These are phyloP conservation scores for Discostella stelligeroides DNA, from an alignment of 108 stramenopile genomes.

Conservation along the genomic window DNA sequence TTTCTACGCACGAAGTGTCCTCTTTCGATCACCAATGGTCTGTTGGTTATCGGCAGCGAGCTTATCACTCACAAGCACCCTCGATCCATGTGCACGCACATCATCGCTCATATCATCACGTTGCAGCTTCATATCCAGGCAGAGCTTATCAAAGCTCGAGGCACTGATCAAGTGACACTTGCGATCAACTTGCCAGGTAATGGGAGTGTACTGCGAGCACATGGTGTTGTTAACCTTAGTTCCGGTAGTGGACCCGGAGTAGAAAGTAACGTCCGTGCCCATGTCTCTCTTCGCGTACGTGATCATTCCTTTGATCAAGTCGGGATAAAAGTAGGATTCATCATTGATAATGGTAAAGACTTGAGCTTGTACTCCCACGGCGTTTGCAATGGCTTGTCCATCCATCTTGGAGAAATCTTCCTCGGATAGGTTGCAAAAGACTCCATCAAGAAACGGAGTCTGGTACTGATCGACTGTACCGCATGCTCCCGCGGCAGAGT, in stretches of 20 bases:
- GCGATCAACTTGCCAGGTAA: conserved; percentile 81
- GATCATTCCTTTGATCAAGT: conserved; percentile 51
- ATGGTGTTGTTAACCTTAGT: conserved; percentile 48
- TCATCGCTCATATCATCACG: conserved; percentile 71
- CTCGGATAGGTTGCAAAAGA: conserved; percentile 42
- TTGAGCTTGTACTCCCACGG: conserved; percentile 52
- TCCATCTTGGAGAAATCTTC: conserved; percentile 12
- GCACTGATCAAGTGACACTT: conserved; percentile 75
- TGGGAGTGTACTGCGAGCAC: conserved; percentile 65
- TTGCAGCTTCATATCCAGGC: conserved; percentile 63
- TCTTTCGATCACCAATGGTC: neutral
- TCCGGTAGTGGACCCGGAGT: conserved; percentile 77
- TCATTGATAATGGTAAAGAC: conserved; percentile 58
- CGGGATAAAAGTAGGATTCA: conserved; percentile 52
- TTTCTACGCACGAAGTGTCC: conserved; percentile 26
- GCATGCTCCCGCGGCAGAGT: conserved; percentile 48
- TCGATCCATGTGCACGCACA: conserved; percentile 65
- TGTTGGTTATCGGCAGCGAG: conserved; percentile 50
- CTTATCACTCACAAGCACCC: conserved; percentile 53
- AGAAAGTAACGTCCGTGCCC: conserved; percentile 59
- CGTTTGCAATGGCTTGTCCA: conserved; percentile 12
- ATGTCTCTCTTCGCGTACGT: conserved; percentile 37
- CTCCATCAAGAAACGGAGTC: conserved; percentile 56
- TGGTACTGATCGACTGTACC: conserved; percentile 55
- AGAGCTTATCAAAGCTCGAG: conserved; percentile 74